Conservation (phyloP, 495 filamentous ascomycete species). For the Talaromyces stipitatus region DNA sequence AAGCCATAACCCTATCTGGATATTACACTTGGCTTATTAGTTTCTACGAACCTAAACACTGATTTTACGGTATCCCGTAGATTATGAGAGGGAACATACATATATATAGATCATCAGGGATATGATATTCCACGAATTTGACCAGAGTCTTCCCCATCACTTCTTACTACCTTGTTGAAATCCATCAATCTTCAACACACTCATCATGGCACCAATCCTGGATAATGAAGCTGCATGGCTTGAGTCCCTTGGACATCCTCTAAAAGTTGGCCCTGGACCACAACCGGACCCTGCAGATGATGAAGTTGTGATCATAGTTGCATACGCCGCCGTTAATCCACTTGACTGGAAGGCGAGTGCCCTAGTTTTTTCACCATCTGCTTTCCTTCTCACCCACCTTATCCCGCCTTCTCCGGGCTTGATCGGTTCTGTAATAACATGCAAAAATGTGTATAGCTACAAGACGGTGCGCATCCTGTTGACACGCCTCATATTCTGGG, state of each 20-base stretch:
- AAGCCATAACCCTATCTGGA: neutral
- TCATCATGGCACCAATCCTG: neutral
- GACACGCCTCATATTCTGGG: conserved; percentile 39
- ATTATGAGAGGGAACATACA: neutral
- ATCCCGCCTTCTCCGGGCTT: too few species aligned
- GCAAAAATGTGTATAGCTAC: neutral
- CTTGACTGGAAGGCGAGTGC: conserved; percentile 12
- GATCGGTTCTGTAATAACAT: too few species aligned
- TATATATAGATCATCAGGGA: neutral
- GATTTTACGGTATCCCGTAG: neutral
- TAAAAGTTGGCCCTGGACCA: conserved; percentile 10
- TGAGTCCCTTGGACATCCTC: conserved; percentile 1
- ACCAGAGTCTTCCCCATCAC: too few species aligned
- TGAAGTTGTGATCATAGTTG: conserved; percentile 17
- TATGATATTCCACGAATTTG: neutral
- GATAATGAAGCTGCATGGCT: conserved; percentile 32
- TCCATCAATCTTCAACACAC: neutral
- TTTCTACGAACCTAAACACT: neutral
- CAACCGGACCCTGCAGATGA: conserved; percentile 10
- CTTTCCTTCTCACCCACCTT: neutral
- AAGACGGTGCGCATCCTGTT: neutral
- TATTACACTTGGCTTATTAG: neutral
- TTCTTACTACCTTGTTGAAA: too few species aligned
- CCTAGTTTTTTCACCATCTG: neutral
- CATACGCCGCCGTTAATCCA: conserved; percentile 15